Evolutionary conservation across 2,329 filamentous ascomycete genomes (phyloP), one percentile per base, ranked within the genome.

Genomic region (Mollisiaceae sp.): DNA sequence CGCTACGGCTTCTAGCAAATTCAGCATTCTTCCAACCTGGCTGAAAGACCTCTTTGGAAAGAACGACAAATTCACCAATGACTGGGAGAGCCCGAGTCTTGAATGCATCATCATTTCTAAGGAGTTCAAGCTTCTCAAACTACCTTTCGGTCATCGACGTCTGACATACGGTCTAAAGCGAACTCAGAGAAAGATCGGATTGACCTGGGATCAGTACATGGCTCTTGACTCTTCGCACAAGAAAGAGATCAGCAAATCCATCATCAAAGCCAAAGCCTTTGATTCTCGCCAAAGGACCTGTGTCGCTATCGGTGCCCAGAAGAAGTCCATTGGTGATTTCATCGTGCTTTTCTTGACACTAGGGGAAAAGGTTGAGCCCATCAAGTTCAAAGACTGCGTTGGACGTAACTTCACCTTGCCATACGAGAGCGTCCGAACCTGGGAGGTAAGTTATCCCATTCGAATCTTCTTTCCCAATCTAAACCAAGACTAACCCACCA

Each of bases 161-260:
- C 39, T 62, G 15, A 47, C 60, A 0, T 45, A 56, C n/a, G 60
- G 60, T 9, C 38, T 62, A 1, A 62, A 47, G 38, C 36, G 52
- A 55, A 57, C 55, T 39, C 54, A 57, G 38, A 27, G 27, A 12
- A 62, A 62, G 39, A 15, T 43, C 4, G 54, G 47, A 35, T 15
- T 62, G 35, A 27, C 60, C 9, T 62, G 60, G 60, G 60, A 62
- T 35, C 50, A 62, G 18, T 62, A 56, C 52, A 62, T 56, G n/a
- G 36, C 36, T 41, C 38, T 41, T 41, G 38, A 41, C 11, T 56
- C 52, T 39, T 36, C 38, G 8, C 20, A 45, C n/a, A 41, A 56
- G 22, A 57, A 62, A 56, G 47, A 54, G 6, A 62, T 62, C 60
- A 62, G 39, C 52, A 39, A 55, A 50, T 52, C 60, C 11, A 45